Evolutionary conservation across 768 basidiomycete genomes (phyloP), one percentile per base, ranked within the genome.

Genomic region (Mrakia frigida): DNA sequence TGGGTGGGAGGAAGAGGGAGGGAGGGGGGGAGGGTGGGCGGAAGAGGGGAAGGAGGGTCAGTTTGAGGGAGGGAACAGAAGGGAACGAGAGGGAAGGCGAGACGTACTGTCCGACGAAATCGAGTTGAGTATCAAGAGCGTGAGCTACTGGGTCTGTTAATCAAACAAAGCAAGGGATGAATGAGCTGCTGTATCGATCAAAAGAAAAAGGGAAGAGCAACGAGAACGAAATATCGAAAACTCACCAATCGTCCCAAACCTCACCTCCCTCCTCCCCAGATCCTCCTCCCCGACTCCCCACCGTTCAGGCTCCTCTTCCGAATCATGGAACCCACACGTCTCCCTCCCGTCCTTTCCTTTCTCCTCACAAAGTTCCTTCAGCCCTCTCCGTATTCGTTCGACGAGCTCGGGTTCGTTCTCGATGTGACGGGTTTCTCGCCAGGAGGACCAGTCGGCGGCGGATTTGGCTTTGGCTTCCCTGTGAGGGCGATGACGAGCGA

Each of bases 391-490:
- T 11, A 82, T 52, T 9, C 76, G 73, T 3, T 69, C 63, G 71
- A 81, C 35, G 6, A 82, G 70, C 52, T 81, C 78, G n/a, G 75
- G 77, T 67, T 82, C 82, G 67, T 82, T 82, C 18, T 52, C 75
- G 74, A 82, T 81, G 73, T 82, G 81, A 25, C 82, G 79, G 5
- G 80, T 76, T 28, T 79, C 82, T 25, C 82, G 79, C 82, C 82
- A 82, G 35, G 61, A 60, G 2, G 80, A 81, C 81, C 80, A 81
- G 61, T 82, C 80, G 68, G 81, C 74, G 43, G 81, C 75, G 31
- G 77, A 75, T 37, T 78, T 71, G 11, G 81, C 81, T 60, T 79
- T 81, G 16, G 67, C 63, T 61, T 82, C 82, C 39, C 81, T 78
- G 56, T 80, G 80, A 6, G 79, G 67, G 18, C 79, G 70, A 10